Percentiles rank a stretch among this genome's conserved stretches.
Conservation (phyloP, 768 basidiomycete genomes). For the Trametes elegans region DNA sequence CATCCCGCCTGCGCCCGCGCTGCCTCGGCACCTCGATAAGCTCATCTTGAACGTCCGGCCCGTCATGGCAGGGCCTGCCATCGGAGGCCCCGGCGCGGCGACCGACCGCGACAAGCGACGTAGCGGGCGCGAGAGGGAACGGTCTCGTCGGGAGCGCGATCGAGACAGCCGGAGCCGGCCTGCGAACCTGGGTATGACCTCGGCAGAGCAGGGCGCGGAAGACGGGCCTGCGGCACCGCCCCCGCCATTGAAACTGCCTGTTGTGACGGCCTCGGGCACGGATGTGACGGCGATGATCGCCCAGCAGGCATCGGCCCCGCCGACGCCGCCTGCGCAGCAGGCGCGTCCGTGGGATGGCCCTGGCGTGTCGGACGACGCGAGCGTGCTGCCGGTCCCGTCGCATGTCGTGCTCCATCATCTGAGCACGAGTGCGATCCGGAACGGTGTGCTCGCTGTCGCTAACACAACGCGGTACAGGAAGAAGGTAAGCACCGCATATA, state of each 20-base stretch:
- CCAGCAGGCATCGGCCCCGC: slow-evolving; percentile 19
- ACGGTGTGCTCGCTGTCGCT: slow-evolving; percentile 89
- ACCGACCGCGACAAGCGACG: slow-evolving; percentile 19
- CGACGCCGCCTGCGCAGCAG: slow-evolving; percentile 16
- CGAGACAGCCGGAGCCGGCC: slow-evolving; percentile 23
- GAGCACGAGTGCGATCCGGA: slow-evolving; percentile 92
- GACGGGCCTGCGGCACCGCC: slow-evolving; percentile 12
- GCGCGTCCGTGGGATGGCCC: slow-evolving; percentile 16
- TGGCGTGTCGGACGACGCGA: slow-evolving; percentile 79
- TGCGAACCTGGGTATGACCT: slow-evolving; percentile 27
- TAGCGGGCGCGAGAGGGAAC: slow-evolving; percentile 12
- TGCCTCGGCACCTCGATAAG: slow-evolving; percentile 92
- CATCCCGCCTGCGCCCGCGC: slow-evolving; percentile 82
- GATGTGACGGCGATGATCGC: slow-evolving; percentile 25
- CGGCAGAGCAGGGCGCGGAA: slow-evolving; percentile 8
- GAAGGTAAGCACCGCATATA: slow-evolving; percentile 54
- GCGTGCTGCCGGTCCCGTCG: slow-evolving; percentile 87
- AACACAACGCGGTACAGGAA: slow-evolving; percentile 88
- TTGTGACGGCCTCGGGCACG: slow-evolving; percentile 33
- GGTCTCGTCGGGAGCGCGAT: slow-evolving; percentile 11
- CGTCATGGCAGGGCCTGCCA: slow-evolving; percentile 30
- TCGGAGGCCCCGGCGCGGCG: slow-evolving; percentile 7
- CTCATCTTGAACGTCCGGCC: slow-evolving; percentile 74
- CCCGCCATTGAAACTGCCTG: slow-evolving; percentile 26
- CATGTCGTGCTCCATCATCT: slow-evolving; percentile 95